phyloP scores from a whole-genome alignment of 208 protist genomes.

The Leishmania guyanensis region DNA sequence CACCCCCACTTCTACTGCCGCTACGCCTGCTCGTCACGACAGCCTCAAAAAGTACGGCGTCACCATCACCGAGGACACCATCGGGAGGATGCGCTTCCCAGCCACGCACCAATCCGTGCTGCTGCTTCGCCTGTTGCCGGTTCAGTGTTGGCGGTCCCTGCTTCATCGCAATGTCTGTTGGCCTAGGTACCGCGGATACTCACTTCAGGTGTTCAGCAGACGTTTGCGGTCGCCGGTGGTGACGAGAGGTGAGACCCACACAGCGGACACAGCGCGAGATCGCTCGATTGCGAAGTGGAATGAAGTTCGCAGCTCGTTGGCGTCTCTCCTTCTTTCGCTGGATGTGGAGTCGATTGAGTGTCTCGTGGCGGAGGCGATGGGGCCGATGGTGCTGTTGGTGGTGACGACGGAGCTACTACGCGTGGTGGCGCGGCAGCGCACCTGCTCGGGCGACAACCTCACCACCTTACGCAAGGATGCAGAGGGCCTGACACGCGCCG shows the following conservation, averaged over 20 bases:
- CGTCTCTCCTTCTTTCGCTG: neutral
- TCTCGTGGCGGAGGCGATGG: slow-evolving; percentile 5
- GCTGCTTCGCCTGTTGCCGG: slow-evolving; percentile 13
- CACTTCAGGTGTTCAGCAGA: neutral
- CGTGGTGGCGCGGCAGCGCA: neutral
- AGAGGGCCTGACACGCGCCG: neutral
- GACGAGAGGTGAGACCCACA: neutral
- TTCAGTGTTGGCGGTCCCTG: neutral
- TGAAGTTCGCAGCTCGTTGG: neutral
- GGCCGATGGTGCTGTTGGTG: slow-evolving; percentile 1
- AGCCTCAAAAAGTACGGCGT: neutral
- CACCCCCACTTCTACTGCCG: neutral
- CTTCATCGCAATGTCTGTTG: slow-evolving; percentile 1
- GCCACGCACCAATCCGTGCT: neutral
- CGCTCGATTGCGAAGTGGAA: neutral
- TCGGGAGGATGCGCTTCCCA: neutral
- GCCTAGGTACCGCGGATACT: slow-evolving; percentile 11
- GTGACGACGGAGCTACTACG: slow-evolving; percentile 7
- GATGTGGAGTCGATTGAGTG: neutral
- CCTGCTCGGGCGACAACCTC: neutral
- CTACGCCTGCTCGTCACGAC: neutral
- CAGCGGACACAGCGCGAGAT: neutral
- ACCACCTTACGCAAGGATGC: neutral
- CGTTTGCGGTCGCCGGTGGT: neutral
- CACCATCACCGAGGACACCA: neutral